Base-by-base conservation (phyloP, 139 green algal species). In the Volvox africanus region DNA sequence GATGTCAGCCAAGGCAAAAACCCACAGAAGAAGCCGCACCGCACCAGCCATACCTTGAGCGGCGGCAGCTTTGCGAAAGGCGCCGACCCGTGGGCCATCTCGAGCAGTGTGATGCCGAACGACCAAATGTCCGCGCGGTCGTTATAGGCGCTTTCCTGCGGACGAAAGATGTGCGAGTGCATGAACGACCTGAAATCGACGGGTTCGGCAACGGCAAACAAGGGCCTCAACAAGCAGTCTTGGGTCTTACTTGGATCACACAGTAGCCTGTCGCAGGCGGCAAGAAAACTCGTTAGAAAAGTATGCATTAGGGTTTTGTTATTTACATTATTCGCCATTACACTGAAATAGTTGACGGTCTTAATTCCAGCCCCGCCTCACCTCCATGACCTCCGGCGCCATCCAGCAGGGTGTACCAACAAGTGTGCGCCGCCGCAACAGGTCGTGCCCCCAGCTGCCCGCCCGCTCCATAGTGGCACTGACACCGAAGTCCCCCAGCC, bases 51-150 rank as follows among this genome's bases (percentile, higher is more conserved):
- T 30, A 95, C 97, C 94, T 99, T 99, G 96, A 99, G 99, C 55
- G 98, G 98, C 19, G 98, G 97, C 77, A 97, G 96, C 77, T 97
- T 97, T 26, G 97, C 97, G 93, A 99, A 99, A 76, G 98, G 98
- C n/a, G 98, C 98, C 91, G 99, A 97, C 17, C 98, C 98, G 91
- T 99, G 98, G 20, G 98, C 98, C 92, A 99, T 94, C 95, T 99
- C 98, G 87, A 99, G 93, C 37, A 99, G 92, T 1, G 98, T 99
- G 94, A 99, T 99, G 61, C 98, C 98, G 92, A 99, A 97, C 0
- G 96, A 99, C 98, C 98, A 99, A 28, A 99, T 99, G 95, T 99
- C 98, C 18, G 98, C 98, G 28, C 93, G 83, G 13, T 80, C 91
- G 91, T 97, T 95, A 91, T 99, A 99, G 68, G 94, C 82, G 24